Evolutionary conservation across 1,284 basidiomycete species (phyloP).

Genomic region (Stereum hirsutum): DNA sequence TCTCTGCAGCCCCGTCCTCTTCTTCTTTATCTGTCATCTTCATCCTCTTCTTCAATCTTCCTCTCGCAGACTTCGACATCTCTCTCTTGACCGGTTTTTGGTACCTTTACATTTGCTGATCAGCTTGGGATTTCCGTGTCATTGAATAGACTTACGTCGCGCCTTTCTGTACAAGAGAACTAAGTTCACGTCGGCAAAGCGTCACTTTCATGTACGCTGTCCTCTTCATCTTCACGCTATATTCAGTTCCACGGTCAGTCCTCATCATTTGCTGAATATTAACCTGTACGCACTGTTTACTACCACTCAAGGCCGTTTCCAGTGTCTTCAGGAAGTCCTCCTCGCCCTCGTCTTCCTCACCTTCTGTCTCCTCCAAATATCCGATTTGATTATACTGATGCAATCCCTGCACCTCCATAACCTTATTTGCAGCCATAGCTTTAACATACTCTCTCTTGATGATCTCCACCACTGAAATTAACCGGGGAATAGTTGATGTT

Average conservation of each 20-base stretch:
- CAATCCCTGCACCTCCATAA: constrained; percentile 39
- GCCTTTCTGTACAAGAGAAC: constrained; percentile 28
- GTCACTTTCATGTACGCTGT: constrained; percentile 73
- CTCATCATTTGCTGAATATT: constrained; percentile 1
- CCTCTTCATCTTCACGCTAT: constrained; percentile 52
- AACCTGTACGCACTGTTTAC: constrained; percentile 54
- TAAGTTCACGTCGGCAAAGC: constrained; percentile 42
- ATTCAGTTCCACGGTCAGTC: constrained; percentile 1
- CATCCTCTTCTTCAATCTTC: constrained; percentile 40
- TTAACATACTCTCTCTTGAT: constrained; percentile 75
- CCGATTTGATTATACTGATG: constrained; percentile 79
- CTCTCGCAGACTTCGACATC: constrained; percentile 48
- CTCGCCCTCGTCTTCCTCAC: constrained; percentile 20
- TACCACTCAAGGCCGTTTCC: constrained; percentile 31
- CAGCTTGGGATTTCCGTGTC: background rate
- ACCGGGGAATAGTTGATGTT: constrained; percentile 47
- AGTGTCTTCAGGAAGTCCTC: constrained; percentile 20
- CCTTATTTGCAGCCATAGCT: constrained; percentile 28
- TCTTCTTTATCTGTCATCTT: too few species aligned
- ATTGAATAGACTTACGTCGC: constrained; percentile 38
- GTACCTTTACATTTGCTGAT: constrained; percentile 28
- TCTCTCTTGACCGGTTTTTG: constrained; percentile 44
- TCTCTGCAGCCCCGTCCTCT: too few species aligned
- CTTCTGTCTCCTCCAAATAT: constrained; percentile 31
- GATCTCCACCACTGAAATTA: constrained; percentile 76